Evolutionary conservation across 1,284 basidiomycete species (phyloP), one percentile per base, ranked within the genome.

Genomic region (Fomitopsis schrenkii): DNA sequence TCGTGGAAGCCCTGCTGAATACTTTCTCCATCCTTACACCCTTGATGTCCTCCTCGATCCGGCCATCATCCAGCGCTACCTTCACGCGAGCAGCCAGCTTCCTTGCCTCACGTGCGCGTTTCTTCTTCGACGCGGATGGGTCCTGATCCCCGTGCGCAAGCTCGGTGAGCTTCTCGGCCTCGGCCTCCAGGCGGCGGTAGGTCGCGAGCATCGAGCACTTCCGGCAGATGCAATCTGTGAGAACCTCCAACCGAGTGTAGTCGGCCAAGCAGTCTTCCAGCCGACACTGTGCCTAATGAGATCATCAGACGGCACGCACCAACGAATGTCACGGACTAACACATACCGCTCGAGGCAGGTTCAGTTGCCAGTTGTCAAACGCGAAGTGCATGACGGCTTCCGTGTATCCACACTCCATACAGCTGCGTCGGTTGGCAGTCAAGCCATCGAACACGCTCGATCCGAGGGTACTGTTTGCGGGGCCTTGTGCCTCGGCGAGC

Each of bases 381-480:
- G 87, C 78, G 68, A 92, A 93, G 71, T 94, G 91, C 84, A 94
- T 90, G 53, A 95, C 91, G 1, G 93, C 93, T 69, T 94, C 91
- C 1, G 91, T 93, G 70, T 95, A 95, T 26, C 91, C 91, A 70
- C 93, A 95, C 55, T 86, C 80, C 46, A 90, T 80, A 67, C 94
- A 95, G 63, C 90, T 90, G 61, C 93, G 77, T 59, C 92, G 77
- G 68, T 94, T 93, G 5, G 93, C 93, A 4, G 91, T 93, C 63
- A 94, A 74, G 0, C 91, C 91, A 62, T 93, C 90, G 68, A 94
- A 95, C 15, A 91, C 87, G 52, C 83, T 83, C 76, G 85, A 85
- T 28, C 80, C 81, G 46, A 82, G 79, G 62, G 81, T 82, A 63
- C 70, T 76, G 63, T 69, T 74, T 28, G 72, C 68, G 42, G 73